Evolutionary conservation across 1,284 basidiomycete species (phyloP).

Genomic region (Afroboletus lepidellus): DNA sequence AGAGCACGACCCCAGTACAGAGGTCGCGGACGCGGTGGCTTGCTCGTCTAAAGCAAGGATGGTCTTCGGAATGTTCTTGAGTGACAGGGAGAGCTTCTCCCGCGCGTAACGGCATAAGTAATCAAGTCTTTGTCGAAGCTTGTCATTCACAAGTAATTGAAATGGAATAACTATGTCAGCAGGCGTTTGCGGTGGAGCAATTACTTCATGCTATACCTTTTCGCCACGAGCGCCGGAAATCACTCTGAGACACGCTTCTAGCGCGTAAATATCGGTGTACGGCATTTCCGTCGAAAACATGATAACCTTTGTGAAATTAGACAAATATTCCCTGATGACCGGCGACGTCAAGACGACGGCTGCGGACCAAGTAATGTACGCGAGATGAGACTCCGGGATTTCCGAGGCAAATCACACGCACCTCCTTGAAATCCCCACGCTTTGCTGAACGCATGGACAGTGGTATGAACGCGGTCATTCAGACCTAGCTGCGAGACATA

Average conservation of each 20-base stretch:
- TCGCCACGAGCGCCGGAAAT: conserved; percentile 15
- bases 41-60: conserved; percentile 7
- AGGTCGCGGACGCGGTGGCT: neutral
- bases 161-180: neutral
- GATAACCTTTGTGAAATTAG: conserved; percentile 61
- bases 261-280: conserved; percentile 45
- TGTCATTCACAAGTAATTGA: neutral
- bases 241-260: conserved; percentile 31
- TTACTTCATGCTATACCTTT: conserved; percentile 14
- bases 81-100: conserved; percentile 2
- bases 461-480: conserved; percentile 39
- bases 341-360: conserved; percentile 54
- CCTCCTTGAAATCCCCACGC: conserved; percentile 74
- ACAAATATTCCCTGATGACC: conserved; percentile 48
- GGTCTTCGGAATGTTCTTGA: conserved; percentile 10
- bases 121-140: conserved; percentile 19
- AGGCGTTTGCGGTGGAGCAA: neutral
- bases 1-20: conserved; percentile 10
- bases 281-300: conserved; percentile 53
- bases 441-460: conserved; percentile 56
- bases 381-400: neutral
- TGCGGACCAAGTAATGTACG: conserved; percentile 17
- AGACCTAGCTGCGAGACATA: conserved; percentile 35
- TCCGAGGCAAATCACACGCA: conserved; percentile 35
- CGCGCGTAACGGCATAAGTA: conserved; percentile 15